phyloP scores from a whole-genome alignment of 2,329 filamentous ascomycete genomes.

The Lasiodiplodia gonubiensis region DNA sequence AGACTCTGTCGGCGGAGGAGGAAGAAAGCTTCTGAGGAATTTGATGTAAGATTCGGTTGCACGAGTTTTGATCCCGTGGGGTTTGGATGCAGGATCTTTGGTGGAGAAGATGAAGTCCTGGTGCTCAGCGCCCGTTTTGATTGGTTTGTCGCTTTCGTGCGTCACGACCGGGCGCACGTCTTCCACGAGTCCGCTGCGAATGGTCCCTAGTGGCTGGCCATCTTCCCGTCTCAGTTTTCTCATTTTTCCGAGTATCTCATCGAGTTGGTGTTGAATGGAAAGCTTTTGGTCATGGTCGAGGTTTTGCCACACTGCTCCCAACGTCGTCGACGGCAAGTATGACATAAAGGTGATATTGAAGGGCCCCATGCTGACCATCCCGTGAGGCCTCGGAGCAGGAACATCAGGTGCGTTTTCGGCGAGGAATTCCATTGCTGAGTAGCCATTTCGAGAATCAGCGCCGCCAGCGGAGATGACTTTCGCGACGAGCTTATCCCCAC shows the following conservation, averaged over 20 bases:
- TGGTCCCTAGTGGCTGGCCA: background rate
- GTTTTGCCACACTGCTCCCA: background rate
- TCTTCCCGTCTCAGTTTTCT: background rate
- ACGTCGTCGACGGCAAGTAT: background rate
- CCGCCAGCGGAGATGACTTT: background rate
- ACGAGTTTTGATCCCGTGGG: too few relatives aligned
- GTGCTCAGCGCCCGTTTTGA: too few relatives aligned
- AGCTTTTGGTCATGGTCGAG: background rate
- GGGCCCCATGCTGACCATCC: background rate
- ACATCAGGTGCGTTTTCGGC: background rate
- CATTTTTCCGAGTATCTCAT: background rate
- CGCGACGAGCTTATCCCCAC: background rate
- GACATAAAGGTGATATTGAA: background rate
- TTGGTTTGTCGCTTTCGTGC: too few relatives aligned
- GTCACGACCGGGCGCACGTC: too few relatives aligned
- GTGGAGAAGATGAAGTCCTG: too few relatives aligned
- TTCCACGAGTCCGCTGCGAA: too few relatives aligned
- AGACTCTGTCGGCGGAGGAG: too few relatives aligned
- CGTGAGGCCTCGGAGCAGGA: background rate
- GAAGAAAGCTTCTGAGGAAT: too few relatives aligned
- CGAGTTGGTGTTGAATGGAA: background rate
- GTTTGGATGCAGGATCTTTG: too few relatives aligned
- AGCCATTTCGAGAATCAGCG: background rate
- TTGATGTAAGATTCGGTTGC: too few relatives aligned
- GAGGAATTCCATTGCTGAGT: background rate